Conservation (phyloP, 768 basidiomycete genomes). For the Mycena belliarum region DNA sequence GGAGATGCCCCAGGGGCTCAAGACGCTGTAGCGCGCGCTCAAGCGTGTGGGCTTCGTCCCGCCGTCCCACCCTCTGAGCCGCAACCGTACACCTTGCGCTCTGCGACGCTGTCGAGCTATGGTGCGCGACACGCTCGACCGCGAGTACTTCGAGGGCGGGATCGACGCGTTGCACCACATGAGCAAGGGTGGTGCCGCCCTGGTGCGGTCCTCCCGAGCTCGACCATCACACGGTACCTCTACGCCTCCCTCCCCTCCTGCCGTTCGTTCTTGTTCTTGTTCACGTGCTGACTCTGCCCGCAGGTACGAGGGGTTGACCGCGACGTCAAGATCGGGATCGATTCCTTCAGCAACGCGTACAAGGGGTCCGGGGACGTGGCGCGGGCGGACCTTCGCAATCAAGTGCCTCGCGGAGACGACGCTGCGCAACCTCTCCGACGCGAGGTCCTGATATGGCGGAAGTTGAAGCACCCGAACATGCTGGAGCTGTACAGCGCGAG, state of each 20-base stretch:
- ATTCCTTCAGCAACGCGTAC: conserved; percentile 81
- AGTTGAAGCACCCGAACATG: neutral
- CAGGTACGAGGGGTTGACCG: conserved; percentile 77
- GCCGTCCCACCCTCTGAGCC: neutral
- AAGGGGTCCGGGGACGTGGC: conserved; percentile 75
- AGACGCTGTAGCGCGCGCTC: conserved; percentile 71
- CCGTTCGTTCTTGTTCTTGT: no score
- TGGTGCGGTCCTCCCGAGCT: conserved; percentile 56
- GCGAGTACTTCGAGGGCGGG: conserved; percentile 70
- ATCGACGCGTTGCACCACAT: conserved; percentile 71
- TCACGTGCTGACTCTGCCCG: neutral
- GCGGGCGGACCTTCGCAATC: conserved; percentile 62
- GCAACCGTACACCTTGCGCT: conserved; percentile 15
- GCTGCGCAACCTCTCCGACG: conserved; percentile 60
- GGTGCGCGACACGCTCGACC: conserved; percentile 53
- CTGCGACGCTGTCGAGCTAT: conserved; percentile 18
- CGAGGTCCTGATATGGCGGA: conserved; percentile 73
- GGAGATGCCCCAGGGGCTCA: conserved; percentile 81
- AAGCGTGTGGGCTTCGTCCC: conserved; percentile 38
- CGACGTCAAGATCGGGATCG: conserved; percentile 66
- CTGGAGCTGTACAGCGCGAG: no score
- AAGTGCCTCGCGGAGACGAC: conserved; percentile 68
- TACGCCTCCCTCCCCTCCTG: neutral
- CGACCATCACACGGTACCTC: conserved; percentile 71
- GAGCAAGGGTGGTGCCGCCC: conserved; percentile 48